Percentiles rank a stretch among this genome's conserved stretches.
phyloP scores from a whole-genome alignment of 2,329 filamentous ascomycete species.

The Nothophaeocryptopus gaeumannii region DNA sequence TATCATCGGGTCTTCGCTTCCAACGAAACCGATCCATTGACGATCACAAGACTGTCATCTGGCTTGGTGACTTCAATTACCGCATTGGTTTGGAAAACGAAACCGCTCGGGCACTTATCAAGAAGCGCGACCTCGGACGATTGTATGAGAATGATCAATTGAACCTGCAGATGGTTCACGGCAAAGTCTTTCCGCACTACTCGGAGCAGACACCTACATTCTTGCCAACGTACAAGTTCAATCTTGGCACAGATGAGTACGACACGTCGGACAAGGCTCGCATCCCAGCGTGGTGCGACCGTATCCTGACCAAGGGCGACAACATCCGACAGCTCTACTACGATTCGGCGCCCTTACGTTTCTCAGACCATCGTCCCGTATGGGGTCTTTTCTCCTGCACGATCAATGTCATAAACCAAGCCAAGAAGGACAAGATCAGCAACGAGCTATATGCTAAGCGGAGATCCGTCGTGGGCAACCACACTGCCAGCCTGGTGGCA shows the following conservation, averaged over 20 bases:
- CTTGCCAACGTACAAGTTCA: slow-evolving; percentile 92
- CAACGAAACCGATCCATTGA: slow-evolving; percentile 88
- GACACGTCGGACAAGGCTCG: slow-evolving; percentile 93
- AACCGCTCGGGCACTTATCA: slow-evolving; percentile 70
- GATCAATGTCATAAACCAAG: slow-evolving; percentile 77
- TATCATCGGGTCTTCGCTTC: slow-evolving; percentile 81
- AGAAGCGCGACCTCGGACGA: slow-evolving; percentile 68
- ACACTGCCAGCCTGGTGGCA: slow-evolving; percentile 57
- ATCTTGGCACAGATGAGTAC: slow-evolving; percentile 82
- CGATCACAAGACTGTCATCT: slow-evolving; percentile 86
- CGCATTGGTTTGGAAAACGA: slow-evolving; percentile 83
- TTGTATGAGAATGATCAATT: slow-evolving; percentile 93
- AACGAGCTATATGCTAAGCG: slow-evolving; percentile 69
- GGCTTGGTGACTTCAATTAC: slow-evolving; percentile 98
- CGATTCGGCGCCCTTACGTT: slow-evolving; percentile 73
- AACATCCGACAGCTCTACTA: slow-evolving; percentile 83
- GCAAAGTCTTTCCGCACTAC: slow-evolving; percentile 84
- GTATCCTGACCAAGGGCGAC: slow-evolving; percentile 79
- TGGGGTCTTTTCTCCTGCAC: slow-evolving; percentile 84
- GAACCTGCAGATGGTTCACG: slow-evolving; percentile 94
- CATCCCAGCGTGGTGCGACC: slow-evolving; percentile 96
- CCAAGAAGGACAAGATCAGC: slow-evolving; percentile 67
- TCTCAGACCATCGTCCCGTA: slow-evolving; percentile 95
- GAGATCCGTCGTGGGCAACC: slow-evolving; percentile 63
- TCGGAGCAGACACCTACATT: slow-evolving; percentile 87